Percentiles rank a stretch among this genome's conserved stretches.
Evolutionary conservation across 805 yeast species (phyloP).

Genomic region (Candida mattraensis): DNA sequence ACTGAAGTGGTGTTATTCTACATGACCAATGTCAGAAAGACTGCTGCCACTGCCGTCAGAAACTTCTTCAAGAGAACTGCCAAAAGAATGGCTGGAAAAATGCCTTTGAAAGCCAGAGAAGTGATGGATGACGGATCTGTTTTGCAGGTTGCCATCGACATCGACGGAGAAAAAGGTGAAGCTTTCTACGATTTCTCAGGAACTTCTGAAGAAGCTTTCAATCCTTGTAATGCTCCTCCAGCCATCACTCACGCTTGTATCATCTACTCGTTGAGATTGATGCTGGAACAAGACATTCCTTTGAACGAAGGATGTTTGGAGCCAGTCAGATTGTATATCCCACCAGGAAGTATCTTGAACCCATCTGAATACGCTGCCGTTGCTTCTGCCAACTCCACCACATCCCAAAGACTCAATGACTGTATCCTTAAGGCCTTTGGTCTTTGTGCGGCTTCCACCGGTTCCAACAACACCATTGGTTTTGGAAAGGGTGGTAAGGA

Average conservation of each 20-base stretch:
- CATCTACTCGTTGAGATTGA: conserved; percentile 49
- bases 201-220: conserved; percentile 51
- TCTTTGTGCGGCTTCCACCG: conserved; percentile 87
- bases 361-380: conserved; percentile 47
- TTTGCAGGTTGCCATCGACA: conserved; percentile 42
- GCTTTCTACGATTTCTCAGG: conserved; percentile 53
- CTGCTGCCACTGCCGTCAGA: conserved; percentile 49
- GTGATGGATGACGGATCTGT: conserved; percentile 57
- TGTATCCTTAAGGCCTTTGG: conserved; percentile 77
- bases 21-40: conserved; percentile 44
- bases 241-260: conserved; percentile 55
- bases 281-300: conserved; percentile 50
- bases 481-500: conserved; percentile 63
- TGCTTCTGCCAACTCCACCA: conserved; percentile 55
- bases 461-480: conserved; percentile 84
- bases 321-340: conserved; percentile 29
- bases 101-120: conserved; percentile 44
- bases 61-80: conserved; percentile 36
- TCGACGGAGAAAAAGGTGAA: conserved; percentile 39
- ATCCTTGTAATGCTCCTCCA: conserved; percentile 54
- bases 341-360: conserved; percentile 34
- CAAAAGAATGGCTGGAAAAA: conserved; percentile 35
- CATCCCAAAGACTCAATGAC: conserved; percentile 85
- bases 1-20: conserved; percentile 43
- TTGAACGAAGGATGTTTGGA: conserved; percentile 51